Conservation (phyloP, 2,329 filamentous ascomycete genomes). For the Fusarium sp. region DNA sequence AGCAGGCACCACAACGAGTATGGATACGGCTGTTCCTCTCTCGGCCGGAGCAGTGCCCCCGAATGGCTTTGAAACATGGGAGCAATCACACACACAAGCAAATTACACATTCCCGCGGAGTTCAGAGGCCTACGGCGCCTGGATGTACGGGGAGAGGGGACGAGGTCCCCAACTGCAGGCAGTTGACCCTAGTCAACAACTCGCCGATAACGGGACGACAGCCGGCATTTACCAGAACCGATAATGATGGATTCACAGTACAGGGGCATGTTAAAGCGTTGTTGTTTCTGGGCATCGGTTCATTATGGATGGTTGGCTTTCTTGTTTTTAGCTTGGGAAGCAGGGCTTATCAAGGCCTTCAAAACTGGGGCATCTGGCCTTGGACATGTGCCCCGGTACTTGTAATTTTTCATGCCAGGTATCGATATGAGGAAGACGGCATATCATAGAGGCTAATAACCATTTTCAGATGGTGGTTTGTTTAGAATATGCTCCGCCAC, state of each 20-base stretch:
- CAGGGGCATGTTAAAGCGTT: not conserved
- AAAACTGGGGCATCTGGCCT: not conserved
- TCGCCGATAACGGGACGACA: slow-evolving; percentile 5
- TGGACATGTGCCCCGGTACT: not conserved
- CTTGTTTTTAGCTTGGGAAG: not conserved
- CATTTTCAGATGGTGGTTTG: not conserved
- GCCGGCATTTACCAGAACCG: slow-evolving; percentile 25
- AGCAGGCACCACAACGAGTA: slow-evolving; percentile 46
- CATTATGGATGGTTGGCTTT: not conserved
- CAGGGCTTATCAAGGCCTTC: not conserved
- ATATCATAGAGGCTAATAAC: not conserved
- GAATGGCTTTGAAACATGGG: slow-evolving; percentile 56
- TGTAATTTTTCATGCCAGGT: not conserved
- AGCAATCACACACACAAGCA: slow-evolving; percentile 51
- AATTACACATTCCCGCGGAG: slow-evolving; percentile 51
- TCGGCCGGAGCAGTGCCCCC: slow-evolving; percentile 52
- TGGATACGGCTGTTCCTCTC: slow-evolving; percentile 46
- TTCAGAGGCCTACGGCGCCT: slow-evolving; percentile 51
- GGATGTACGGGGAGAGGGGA: slow-evolving; percentile 44
- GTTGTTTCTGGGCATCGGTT: not conserved
- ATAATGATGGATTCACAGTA: slow-evolving; percentile 5
- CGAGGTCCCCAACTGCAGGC: slow-evolving; percentile 19
- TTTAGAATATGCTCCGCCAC: not conserved
- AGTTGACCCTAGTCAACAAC: slow-evolving; percentile 21
- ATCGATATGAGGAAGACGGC: not conserved